These are phyloP conservation scores for Exophiala spinifera DNA, from an alignment of 2,329 filamentous ascomycete species.

Conservation along the genomic window DNA sequence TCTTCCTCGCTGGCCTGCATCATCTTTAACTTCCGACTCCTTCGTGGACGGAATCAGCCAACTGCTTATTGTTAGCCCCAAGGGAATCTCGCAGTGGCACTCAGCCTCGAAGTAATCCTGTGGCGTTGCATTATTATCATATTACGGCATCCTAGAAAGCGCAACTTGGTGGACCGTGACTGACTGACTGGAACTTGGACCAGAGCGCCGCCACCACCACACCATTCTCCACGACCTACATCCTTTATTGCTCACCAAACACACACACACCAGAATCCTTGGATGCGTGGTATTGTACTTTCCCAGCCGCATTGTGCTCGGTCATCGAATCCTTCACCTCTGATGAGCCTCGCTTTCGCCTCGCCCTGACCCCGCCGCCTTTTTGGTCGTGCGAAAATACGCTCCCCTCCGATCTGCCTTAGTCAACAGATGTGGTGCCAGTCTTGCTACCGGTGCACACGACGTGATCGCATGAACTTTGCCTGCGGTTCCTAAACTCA, in stretches of 20 bases:
- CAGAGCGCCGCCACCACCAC: neutral
- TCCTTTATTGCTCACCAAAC: neutral
- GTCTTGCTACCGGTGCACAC: constrained; percentile 8
- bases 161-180: neutral
- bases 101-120: neutral
- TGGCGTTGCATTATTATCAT: neutral
- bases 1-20: no score
- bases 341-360: neutral
- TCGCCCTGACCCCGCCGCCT: constrained; percentile 1
- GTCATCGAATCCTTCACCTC: neutral
- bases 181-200: neutral
- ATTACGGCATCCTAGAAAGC: neutral
- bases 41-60: no score
- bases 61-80: neutral
- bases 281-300: neutral
- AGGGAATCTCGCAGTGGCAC: neutral
- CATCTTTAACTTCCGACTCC: no score
- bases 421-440: constrained; percentile 21
- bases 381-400: constrained; percentile 9
- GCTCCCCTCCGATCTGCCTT: constrained; percentile 4
- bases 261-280: neutral
- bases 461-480: constrained; percentile 15
- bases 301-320: neutral
- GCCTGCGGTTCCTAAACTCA: constrained; percentile 8
- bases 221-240: neutral